phyloP scores from a whole-genome alignment of 495 filamentous ascomycete species.

The Neurospora sp. region DNA sequence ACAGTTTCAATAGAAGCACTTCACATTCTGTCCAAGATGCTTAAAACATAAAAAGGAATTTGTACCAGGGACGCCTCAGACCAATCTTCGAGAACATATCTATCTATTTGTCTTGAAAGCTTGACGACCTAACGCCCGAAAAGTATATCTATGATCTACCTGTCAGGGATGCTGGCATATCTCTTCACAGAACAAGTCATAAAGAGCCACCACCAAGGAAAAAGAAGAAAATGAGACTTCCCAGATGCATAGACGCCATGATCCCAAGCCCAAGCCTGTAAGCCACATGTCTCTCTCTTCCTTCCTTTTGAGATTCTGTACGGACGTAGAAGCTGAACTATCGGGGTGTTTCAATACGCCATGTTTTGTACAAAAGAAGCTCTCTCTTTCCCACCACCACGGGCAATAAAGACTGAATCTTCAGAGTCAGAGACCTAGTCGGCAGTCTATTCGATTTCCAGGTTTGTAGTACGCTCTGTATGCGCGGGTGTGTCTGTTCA shows the following conservation, averaged over 20 bases:
- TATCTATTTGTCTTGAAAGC: too few relatives aligned
- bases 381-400: neutral
- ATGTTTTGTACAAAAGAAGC: neutral
- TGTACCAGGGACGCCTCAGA: too few relatives aligned
- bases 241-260: neutral
- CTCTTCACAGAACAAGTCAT: neutral
- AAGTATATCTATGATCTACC: neutral
- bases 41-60: too few relatives aligned
- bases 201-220: too few relatives aligned
- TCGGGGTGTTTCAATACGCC: neutral
- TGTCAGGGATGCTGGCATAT: neutral
- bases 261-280: neutral
- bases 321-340: neutral
- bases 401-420: too few relatives aligned
- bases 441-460: too few relatives aligned
- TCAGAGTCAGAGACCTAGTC: neutral
- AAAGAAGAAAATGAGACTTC: neutral
- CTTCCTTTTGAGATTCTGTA: neutral
- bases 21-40: too few relatives aligned
- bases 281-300: neutral
- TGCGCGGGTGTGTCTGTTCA: too few relatives aligned
- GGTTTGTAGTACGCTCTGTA: too few relatives aligned
- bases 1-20: too few relatives aligned
- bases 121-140: too few relatives aligned
- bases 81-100: too few relatives aligned